Evolutionary conservation across 2,329 filamentous ascomycete species (phyloP), one percentile per base, ranked within the genome.

Genomic region (Fusarium clavum): DNA sequence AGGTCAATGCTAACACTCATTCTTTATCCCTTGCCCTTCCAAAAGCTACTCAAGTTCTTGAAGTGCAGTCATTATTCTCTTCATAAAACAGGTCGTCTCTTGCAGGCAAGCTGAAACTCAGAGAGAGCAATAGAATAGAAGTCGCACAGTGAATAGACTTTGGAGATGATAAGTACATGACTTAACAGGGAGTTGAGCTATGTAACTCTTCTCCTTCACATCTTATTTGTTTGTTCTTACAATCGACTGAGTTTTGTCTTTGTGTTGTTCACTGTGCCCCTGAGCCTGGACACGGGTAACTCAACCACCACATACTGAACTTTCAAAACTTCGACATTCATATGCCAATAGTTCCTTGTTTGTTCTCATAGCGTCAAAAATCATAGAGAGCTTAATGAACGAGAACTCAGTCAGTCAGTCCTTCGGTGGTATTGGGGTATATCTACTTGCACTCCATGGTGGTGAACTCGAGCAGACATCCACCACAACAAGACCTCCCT

Each of bases 141-240:
- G 34, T n/a, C 18, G 34, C 18, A 38, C 18, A 38, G 1, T 10
- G 10, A 11, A 38, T 11, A 11, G 34, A 6, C 34, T 38, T 8
- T 38, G 3, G 18, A 11, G 18, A 38, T n/a, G 2, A 38, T 4
- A 11, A n/a, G 9, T 6, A n/a, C 18, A 38, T n/a, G 5, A 11
- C 9, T n/a, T n/a, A n/a, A 11, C 10, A n/a, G 10, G 7, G 18
- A 12, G 0, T n/a, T 7, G 10, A n/a, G 10, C 18, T 38, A n/a
- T 5, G 5, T 10, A 2, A 6, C 6, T 6, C 3, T 2, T 11
- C 9, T 10, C 18, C 3, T 38, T 12, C 9, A 38, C n/a, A 14
- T 8, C 1, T 5, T 10, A 16, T 29, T 4, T 41, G 22, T 10
- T 16, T 13, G 2, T 16, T 8, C 5, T 16, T 13, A 6, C 3